phyloP scores from a whole-genome alignment of 768 basidiomycete genomes.

The Arthromyces matolae region DNA sequence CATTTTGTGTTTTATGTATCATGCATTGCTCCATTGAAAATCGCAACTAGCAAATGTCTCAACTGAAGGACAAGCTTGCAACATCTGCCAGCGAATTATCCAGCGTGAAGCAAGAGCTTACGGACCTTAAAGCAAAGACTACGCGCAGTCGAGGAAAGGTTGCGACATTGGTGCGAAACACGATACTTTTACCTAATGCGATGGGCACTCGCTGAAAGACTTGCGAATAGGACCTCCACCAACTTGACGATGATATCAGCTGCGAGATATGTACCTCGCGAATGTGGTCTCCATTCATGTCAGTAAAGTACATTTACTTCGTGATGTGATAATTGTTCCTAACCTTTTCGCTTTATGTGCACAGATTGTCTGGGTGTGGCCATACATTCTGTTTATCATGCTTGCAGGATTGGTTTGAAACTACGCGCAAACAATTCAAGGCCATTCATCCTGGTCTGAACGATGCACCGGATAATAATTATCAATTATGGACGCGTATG shows the following conservation, averaged over 20 bases:
- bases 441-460: slow-evolving; percentile 43
- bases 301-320: slow-evolving; percentile 22
- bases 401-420: slow-evolving; percentile 52
- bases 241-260: slow-evolving; percentile 49
- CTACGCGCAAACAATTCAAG: slow-evolving; percentile 47
- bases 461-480: slow-evolving; percentile 21
- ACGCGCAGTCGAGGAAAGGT: slow-evolving; percentile 27
- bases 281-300: slow-evolving; percentile 71
- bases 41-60: slow-evolving; percentile 37
- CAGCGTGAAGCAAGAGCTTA: slow-evolving; percentile 23
- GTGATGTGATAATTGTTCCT: not conserved
- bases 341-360: not conserved
- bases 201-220: slow-evolving; percentile 1
- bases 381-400: slow-evolving; percentile 68
- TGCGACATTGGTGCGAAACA: slow-evolving; percentile 20
- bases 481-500: slow-evolving; percentile 16
- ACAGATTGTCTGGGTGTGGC: slow-evolving; percentile 61
- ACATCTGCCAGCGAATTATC: slow-evolving; percentile 19
- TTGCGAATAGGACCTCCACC: slow-evolving; percentile 33
- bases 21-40: too few species aligned
- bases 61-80: slow-evolving; percentile 27
- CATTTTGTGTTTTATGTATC: not conserved
- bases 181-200: not conserved
- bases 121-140: slow-evolving; percentile 21
- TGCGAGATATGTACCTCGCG: slow-evolving; percentile 64